A percentile compares a stretch with the other conserved stretches of the same genome.
These are phyloP conservation scores for Hypoxylon crocopeplum DNA, from an alignment of 495 filamentous ascomycete genomes.

Conservation along the genomic window DNA sequence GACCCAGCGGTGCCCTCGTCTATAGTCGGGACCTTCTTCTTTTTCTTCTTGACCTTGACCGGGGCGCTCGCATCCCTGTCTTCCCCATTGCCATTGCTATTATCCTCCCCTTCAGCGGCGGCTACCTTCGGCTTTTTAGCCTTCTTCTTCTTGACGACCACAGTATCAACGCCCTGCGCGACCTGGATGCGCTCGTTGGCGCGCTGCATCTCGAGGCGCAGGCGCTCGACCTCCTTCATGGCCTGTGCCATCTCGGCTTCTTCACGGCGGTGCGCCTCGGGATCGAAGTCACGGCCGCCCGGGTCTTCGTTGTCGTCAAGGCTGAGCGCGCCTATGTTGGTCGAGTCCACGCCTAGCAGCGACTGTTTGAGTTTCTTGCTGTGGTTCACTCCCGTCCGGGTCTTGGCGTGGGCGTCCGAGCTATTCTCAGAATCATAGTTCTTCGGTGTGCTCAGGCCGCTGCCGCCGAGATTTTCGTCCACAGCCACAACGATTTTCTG, in stretches of 20 bases:
- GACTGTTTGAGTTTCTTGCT: conserved; percentile 54
- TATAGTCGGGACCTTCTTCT: conserved; percentile 53
- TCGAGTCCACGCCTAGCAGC: conserved; percentile 85
- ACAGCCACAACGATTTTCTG: conserved; percentile 65
- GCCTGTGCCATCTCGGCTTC: conserved; percentile 86
- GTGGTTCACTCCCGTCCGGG: conserved; percentile 13
- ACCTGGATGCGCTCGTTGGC: conserved; percentile 81
- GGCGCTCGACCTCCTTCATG: conserved; percentile 81
- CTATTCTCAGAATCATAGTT: conserved; percentile 55
- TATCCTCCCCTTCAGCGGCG: conserved; percentile 52
- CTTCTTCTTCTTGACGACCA: conserved; percentile 68
- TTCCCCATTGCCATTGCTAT: conserved; percentile 19
- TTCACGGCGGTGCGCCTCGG: conserved; percentile 65
- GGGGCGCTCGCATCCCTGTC: conserved; percentile 7
- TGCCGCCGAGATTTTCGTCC: conserved; percentile 63
- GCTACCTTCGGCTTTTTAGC: conserved; percentile 53
- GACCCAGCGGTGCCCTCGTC: conserved; percentile 26
- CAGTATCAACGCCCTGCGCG: conserved; percentile 69
- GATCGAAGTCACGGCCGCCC: conserved; percentile 48
- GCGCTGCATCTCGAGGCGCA: conserved; percentile 89
- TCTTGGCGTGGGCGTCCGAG: conserved; percentile 44
- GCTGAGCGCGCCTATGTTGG: conserved; percentile 70
- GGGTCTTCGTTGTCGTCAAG: conserved; percentile 61
- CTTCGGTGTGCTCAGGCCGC: conserved; percentile 50
- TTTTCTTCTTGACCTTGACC: conserved; percentile 47